Conservation (phyloP, 2,329 filamentous ascomycete species). For the Leptographium procerum region DNA sequence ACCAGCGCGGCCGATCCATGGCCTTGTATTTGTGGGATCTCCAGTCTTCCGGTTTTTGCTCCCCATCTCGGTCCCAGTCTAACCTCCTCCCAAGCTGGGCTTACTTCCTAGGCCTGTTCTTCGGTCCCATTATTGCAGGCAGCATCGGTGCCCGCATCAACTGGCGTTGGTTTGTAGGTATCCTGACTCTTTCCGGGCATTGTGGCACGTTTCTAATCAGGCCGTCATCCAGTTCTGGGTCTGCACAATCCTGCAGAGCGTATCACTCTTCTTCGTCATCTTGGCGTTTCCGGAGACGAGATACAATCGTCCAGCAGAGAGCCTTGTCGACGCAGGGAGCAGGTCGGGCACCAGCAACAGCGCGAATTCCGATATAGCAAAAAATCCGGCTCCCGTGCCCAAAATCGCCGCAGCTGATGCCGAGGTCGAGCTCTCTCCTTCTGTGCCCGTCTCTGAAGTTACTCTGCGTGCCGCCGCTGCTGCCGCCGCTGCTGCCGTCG, state of each 20-base stretch:
- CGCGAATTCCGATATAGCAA: background rate
- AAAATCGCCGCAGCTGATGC: background rate
- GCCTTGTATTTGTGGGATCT: slow-evolving; percentile 23
- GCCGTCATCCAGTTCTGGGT: slow-evolving; percentile 27
- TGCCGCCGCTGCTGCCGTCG: background rate
- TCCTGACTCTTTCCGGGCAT: background rate
- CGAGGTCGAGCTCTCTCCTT: background rate
- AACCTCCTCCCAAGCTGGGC: slow-evolving; percentile 16
- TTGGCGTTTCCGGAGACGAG: slow-evolving; percentile 45
- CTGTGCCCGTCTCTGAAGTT: background rate
- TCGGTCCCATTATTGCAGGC: slow-evolving; percentile 31
- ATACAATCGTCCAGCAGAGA: slow-evolving; percentile 32
- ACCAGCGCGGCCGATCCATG: slow-evolving; percentile 42
- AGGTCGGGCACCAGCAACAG: background rate
- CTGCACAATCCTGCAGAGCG: slow-evolving; percentile 34
- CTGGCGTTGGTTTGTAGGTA: slow-evolving; percentile 32
- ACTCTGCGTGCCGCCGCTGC: background rate
- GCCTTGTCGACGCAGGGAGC: background rate
- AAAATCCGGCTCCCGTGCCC: background rate
- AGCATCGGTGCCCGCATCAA: slow-evolving; percentile 33
- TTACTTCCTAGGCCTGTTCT: slow-evolving; percentile 29
- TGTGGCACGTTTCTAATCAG: background rate
- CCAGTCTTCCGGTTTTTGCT: background rate
- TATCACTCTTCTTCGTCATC: slow-evolving; percentile 35
- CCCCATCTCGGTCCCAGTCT: background rate